phyloP scores from a whole-genome alignment of 495 filamentous ascomycete genomes.

The Hypoxylon intermedium region DNA sequence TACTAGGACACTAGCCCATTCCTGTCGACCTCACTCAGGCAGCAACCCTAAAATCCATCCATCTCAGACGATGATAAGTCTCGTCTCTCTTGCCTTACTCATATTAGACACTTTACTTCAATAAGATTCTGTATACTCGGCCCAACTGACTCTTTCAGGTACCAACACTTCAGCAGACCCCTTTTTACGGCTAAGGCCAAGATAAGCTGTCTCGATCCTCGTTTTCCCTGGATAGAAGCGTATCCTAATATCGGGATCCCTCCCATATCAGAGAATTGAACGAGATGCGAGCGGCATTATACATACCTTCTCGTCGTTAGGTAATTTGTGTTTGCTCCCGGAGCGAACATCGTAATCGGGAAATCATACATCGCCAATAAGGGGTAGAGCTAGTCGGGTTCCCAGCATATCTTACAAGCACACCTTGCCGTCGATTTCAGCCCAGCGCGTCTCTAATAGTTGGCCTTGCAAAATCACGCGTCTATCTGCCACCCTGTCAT shows the following conservation, averaged over 20 bases:
- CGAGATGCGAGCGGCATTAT: background rate
- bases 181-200: background rate
- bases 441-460: background rate
- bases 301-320: background rate
- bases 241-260: background rate
- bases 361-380: background rate
- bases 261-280: background rate
- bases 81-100: constrained; percentile 1
- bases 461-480: background rate
- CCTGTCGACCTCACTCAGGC: background rate
- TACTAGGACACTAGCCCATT: too few relatives aligned
- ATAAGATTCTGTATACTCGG: constrained; percentile 5
- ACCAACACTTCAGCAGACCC: background rate
- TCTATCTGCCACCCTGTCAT: background rate
- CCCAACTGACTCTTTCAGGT: constrained; percentile 6
- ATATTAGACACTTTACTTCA: constrained; percentile 9
- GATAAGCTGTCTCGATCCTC: background rate
- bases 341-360: constrained; percentile 5
- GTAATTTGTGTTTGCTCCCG: background rate
- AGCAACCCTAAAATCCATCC: background rate
- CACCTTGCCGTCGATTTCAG: background rate
- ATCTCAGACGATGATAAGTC: background rate
- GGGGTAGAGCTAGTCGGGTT: background rate
- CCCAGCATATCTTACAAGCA: background rate
- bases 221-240: background rate